phyloP scores from a whole-genome alignment of 129 eudicot genomes.

The Dittrichia graveolens region DNA sequence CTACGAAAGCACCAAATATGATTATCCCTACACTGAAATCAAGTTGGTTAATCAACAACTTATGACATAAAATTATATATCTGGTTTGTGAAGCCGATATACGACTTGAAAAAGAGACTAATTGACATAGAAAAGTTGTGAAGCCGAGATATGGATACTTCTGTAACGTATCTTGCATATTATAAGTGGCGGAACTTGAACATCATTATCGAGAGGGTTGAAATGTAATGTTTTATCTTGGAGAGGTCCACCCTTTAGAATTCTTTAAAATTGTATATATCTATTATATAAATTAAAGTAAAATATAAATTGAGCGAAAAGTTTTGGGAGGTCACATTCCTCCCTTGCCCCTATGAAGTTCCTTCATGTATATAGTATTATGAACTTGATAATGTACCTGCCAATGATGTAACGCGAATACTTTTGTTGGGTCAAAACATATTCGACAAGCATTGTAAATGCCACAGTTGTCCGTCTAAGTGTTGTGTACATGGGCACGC shows the following conservation, averaged over 20 bases:
- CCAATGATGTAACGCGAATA: constrained; percentile 37
- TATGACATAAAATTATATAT: background rate
- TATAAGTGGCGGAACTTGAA: no score
- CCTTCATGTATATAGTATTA: background rate
- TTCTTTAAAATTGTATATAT: no score
- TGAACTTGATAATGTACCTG: constrained; percentile 38
- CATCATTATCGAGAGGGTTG: no score
- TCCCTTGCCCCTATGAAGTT: no score
- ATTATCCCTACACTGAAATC: constrained; percentile 58
- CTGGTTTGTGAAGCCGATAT: background rate
- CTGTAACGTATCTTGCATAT: background rate
- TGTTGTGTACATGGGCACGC: constrained; percentile 65
- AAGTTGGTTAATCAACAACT: constrained; percentile 15
- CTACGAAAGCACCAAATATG: constrained; percentile 51
- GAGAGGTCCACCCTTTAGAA: no score
- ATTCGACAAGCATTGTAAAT: constrained; percentile 61
- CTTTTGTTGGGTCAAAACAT: constrained; percentile 43
- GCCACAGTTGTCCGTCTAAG: constrained; percentile 62
- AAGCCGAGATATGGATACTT: background rate
- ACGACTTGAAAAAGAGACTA: background rate
- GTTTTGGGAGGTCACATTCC: no score
- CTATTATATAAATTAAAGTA: no score
- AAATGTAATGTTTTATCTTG: no score
- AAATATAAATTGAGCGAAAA: no score
- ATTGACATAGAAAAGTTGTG: background rate